phyloP scores from a whole-genome alignment of 2,329 filamentous ascomycete species.

The Pestalotiopsis sp. region DNA sequence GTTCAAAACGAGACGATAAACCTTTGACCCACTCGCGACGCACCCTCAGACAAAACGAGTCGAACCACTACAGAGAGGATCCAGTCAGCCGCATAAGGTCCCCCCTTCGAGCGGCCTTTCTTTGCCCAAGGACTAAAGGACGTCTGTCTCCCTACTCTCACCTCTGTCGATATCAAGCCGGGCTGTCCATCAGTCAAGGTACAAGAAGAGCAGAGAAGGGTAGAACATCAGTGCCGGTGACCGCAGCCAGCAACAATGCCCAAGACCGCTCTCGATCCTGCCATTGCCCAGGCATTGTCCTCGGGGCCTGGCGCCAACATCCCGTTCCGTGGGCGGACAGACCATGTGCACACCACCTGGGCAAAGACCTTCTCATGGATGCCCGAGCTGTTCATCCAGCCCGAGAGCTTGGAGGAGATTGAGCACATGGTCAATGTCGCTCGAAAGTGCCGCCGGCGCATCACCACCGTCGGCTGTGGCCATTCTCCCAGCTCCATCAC shows the following conservation, averaged over 20 bases:
- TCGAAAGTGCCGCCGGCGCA: conserved; percentile 75
- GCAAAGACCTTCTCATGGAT: conserved; percentile 87
- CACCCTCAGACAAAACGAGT: background rate
- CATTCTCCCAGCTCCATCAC: conserved; percentile 93
- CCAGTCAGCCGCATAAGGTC: background rate
- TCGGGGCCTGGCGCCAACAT: conserved; percentile 35
- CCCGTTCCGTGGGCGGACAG: conserved; percentile 74
- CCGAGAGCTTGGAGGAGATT: conserved; percentile 77
- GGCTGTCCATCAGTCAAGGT: background rate
- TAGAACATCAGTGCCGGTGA: background rate
- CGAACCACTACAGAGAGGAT: background rate
- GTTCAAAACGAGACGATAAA: background rate
- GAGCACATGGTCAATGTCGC: conserved; percentile 83
- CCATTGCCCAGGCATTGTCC: conserved; percentile 12
- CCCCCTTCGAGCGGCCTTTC: background rate
- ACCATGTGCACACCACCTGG: conserved; percentile 89
- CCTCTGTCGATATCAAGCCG: background rate
- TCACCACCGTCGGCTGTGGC: conserved; percentile 86
- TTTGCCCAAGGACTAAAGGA: background rate
- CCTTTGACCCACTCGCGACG: background rate
- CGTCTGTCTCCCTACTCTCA: no score
- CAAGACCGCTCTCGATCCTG: conserved; percentile 8
- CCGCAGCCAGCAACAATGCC: conserved; percentile 2
- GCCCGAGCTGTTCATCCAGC: conserved; percentile 90
- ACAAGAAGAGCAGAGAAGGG: background rate